Evolutionary conservation across 2,329 filamentous ascomycete species (phyloP).

Genomic region (Trichoderma gracile): DNA sequence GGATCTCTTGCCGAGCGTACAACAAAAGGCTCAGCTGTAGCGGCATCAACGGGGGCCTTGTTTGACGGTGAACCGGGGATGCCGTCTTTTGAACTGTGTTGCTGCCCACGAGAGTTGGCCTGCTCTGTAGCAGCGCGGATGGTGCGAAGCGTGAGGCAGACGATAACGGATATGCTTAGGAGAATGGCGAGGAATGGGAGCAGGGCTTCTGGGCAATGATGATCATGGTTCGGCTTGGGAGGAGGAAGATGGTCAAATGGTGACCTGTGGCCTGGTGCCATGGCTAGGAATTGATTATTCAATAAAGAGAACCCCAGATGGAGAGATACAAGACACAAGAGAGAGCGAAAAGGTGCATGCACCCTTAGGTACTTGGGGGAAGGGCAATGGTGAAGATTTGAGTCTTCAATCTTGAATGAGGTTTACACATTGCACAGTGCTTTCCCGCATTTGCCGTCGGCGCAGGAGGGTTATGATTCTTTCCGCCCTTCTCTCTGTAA

Average conservation of each 20-base stretch:
- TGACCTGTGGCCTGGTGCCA: constrained; percentile 2
- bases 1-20: background rate
- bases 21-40: background rate
- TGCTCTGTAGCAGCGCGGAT: background rate
- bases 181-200: background rate
- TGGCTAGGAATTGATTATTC: background rate
- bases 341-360: background rate
- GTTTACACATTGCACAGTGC: background rate
- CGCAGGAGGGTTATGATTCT: too few species aligned
- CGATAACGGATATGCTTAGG: background rate
- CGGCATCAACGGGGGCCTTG: background rate
- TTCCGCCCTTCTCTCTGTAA: background rate
- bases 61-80: background rate
- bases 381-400: background rate
- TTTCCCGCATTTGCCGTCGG: constrained; percentile 1
- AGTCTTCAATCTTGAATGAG: background rate
- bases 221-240: background rate
- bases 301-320: background rate
- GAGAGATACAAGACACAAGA: background rate
- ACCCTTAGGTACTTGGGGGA: background rate
- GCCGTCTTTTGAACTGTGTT: background rate
- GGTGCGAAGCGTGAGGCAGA: background rate
- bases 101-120: background rate
- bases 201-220: too few species aligned
- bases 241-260: background rate